phyloP scores from a whole-genome alignment of 257 asterid species.

The Mitragyna speciosa region DNA sequence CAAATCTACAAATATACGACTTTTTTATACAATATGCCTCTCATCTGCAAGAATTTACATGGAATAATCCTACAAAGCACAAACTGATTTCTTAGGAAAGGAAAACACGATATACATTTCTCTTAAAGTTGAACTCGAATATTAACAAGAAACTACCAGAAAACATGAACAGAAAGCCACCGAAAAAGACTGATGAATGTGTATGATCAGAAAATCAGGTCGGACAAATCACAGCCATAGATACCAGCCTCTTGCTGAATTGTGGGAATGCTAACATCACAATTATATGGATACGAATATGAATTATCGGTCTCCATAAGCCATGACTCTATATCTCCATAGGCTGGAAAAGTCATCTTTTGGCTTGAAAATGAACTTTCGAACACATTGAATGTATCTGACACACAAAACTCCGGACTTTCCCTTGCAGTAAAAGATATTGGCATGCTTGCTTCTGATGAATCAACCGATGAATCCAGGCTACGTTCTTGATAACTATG shows the following conservation, averaged over 20 bases:
- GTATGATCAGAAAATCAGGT: conserved; percentile 16
- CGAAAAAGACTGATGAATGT: not conserved
- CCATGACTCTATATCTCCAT: conserved; percentile 48
- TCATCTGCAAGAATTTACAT: not conserved
- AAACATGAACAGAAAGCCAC: not conserved
- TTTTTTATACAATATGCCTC: not conserved
- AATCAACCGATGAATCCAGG: conserved; percentile 39
- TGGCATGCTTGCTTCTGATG: conserved; percentile 25
- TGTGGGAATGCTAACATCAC: conserved; percentile 20
- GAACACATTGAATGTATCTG: conserved; percentile 25
- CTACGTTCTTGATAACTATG: conserved; percentile 28
- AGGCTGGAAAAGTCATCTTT: conserved; percentile 20
- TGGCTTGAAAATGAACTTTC: conserved; percentile 22
- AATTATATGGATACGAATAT: conserved; percentile 21
- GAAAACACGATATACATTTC: not conserved
- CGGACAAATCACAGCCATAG: conserved; percentile 46
- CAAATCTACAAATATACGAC: conserved; percentile 1
- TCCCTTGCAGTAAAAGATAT: conserved; percentile 30
- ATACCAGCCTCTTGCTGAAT: conserved; percentile 44
- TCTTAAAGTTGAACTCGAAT: not conserved
- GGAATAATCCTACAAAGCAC: conserved; percentile 4
- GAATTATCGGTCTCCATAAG: conserved; percentile 45
- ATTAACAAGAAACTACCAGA: not conserved
- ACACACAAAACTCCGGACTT: conserved; percentile 34
- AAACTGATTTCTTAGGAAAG: not conserved